Evolutionary conservation across 352 stramenopile species (phyloP), one percentile per base, ranked within the genome.

Genomic region (Peronospora tabacina): DNA sequence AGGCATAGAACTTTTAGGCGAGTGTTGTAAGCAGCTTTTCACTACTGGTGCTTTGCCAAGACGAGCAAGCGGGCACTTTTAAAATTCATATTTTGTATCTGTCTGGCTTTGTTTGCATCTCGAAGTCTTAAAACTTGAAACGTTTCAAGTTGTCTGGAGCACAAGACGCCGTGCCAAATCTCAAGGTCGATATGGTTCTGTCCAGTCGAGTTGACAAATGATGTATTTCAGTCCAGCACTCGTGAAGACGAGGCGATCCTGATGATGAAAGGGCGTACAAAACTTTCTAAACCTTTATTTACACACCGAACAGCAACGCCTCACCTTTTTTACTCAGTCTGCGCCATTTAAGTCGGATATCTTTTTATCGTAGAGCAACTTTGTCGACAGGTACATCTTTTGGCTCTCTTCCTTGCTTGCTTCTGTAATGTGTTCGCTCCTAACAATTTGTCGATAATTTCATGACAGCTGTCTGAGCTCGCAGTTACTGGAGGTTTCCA

Each of bases 161-260:
- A 12, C 24, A 19, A 35, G 22, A 54, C 15, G 41, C 71, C 3
- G 51, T 69, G 10, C 58, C 9, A 13, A 87, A 90, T 38, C 60
- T 90, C n/a, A 90, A 90, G 42, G 82, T 90, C 45, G 66, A 77
- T 90, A 60, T 15, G 57, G 52, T 5, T 41, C 7, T 22, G 9
- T 30, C 9, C 26, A 30, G 3, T 30, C 19, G 19, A 35, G 39
- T 29, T 37, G 12, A 33, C 15, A 15, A 17, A 28, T 36, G 20
- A 22, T 16, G 7, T 50, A 29, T 35, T 46, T 57, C n/a, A 55
- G 22, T 29, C 12, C 33, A 90, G 79, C 39, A 90, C 75, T 12
- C 79, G 88, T 38, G 72, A 82, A 7, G 58, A 61, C n/a, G 79
- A 90, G 44, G 79, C 87, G 47, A 36, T 58, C 3, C 50, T 80